Conservation (phyloP, 148 eudicot species). For the Nepenthes mirabilis region DNA sequence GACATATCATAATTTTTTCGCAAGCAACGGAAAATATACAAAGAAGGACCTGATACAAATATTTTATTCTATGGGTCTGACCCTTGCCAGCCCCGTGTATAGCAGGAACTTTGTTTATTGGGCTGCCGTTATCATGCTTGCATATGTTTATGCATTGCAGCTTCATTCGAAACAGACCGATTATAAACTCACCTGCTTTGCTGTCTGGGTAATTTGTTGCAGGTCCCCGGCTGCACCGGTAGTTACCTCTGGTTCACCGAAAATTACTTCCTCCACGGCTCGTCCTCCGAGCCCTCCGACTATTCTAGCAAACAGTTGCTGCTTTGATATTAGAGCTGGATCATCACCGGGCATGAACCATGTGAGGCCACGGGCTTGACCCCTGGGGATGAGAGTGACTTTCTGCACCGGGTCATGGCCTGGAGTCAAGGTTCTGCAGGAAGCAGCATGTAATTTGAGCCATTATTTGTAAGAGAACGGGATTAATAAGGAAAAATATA, state of each 20-base stretch:
- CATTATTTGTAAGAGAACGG: not conserved
- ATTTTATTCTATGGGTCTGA: no score
- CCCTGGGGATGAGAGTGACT: conserved; percentile 70
- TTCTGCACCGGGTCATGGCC: conserved; percentile 82
- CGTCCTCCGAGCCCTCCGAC: conserved; percentile 78
- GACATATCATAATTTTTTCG: no score
- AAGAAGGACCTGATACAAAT: no score
- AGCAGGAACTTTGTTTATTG: not conserved
- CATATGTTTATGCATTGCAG: not conserved
- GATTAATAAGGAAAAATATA: not conserved
- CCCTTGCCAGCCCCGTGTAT: no score
- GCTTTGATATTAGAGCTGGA: conserved; percentile 46
- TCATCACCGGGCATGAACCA: conserved; percentile 76
- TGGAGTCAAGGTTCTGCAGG: conserved; percentile 49
- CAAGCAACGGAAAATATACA: no score
- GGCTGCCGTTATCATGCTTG: not conserved
- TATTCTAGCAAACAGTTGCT: conserved; percentile 65
- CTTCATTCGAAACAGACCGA: no score
- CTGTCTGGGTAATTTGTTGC: conserved; percentile 66
- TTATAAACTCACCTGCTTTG: conserved; percentile 50
- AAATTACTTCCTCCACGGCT: conserved; percentile 73
- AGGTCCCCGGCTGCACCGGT: conserved; percentile 85
- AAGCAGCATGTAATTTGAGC: not conserved
- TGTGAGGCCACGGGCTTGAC: conserved; percentile 76
- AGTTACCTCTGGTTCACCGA: conserved; percentile 73